A percentile compares a stretch with the other conserved stretches of the same genome.
Evolutionary conservation across 78 protist genomes (phyloP).

Genomic region (Dictyostelium capitatum): DNA sequence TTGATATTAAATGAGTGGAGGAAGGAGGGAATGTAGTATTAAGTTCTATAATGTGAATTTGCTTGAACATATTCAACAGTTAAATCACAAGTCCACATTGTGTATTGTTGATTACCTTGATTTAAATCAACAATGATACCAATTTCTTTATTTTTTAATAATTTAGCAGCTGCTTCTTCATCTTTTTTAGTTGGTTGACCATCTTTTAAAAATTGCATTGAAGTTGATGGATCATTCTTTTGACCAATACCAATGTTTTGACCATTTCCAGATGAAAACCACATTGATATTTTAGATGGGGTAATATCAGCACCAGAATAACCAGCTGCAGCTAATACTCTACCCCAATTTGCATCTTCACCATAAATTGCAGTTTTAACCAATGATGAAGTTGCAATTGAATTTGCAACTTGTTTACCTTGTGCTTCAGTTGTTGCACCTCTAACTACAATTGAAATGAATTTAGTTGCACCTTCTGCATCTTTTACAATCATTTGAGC

Average conservation of each 20-base stretch:
- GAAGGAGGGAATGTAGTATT: neutral
- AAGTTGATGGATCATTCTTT: constrained; percentile 59
- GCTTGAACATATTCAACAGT: constrained; percentile 75
- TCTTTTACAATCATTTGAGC: constrained; percentile 81
- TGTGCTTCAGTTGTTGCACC: constrained; percentile 41
- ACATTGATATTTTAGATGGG: constrained; percentile 71
- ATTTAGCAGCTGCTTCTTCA: constrained; percentile 59
- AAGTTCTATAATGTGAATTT: constrained; percentile 74
- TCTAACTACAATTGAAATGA: constrained; percentile 31
- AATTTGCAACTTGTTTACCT: constrained; percentile 38
- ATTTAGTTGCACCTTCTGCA: constrained; percentile 88
- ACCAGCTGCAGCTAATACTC: constrained; percentile 87
- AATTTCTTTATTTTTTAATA: constrained; percentile 42
- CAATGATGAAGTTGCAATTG: constrained; percentile 60
- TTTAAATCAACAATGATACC: constrained; percentile 55
- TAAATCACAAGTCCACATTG: constrained; percentile 82
- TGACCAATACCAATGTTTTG: constrained; percentile 57
- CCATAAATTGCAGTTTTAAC: constrained; percentile 89
- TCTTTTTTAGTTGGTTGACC: constrained; percentile 64
- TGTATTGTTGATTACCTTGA: constrained; percentile 11
- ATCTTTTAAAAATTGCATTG: constrained; percentile 64
- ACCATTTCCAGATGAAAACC: constrained; percentile 70
- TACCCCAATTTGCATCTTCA: constrained; percentile 89
- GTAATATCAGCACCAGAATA: constrained; percentile 78
- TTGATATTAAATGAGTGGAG: no score